phyloP scores from a whole-genome alignment of 2,329 filamentous ascomycete species.

The Penicillium sp. region DNA sequence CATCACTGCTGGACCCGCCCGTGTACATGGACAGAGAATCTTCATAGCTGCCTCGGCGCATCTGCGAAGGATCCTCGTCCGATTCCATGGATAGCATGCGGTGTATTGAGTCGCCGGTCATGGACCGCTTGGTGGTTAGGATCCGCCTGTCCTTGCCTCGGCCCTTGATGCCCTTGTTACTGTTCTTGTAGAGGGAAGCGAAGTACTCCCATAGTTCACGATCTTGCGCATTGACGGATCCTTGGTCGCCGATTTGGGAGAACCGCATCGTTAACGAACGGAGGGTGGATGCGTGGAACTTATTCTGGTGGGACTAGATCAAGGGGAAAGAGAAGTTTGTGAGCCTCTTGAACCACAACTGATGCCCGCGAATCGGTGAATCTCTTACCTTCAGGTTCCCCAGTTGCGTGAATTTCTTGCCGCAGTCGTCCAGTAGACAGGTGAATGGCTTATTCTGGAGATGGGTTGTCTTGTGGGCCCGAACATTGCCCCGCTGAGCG shows the following conservation, averaged over 20 bases:
- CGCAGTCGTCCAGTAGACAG: conserved; percentile 79
- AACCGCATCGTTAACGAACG: conserved; percentile 70
- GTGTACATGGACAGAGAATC: conserved; percentile 31
- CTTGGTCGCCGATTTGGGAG: conserved; percentile 60
- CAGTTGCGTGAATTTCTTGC: conserved; percentile 84
- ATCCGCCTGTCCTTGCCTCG: conserved; percentile 74
- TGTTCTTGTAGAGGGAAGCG: conserved; percentile 87
- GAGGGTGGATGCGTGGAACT: conserved; percentile 79
- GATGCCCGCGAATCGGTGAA: not conserved
- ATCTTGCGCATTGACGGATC: conserved; percentile 66
- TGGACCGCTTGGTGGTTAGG: conserved; percentile 30
- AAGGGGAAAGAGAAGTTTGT: not conserved
- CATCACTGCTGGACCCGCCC: conserved; percentile 33
- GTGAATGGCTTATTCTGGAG: conserved; percentile 73
- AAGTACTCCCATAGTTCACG: conserved; percentile 84
- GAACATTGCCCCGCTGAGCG: conserved; percentile 81
- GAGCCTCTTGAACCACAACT: not conserved
- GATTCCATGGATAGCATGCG: conserved; percentile 22
- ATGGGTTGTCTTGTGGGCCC: conserved; percentile 80
- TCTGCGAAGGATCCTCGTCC: conserved; percentile 24
- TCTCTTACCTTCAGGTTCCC: conserved; percentile 79
- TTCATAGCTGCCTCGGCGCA: conserved; percentile 27
- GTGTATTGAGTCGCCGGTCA: conserved; percentile 11
- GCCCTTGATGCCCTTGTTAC: conserved; percentile 97
- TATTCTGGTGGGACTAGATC: conserved; percentile 83